A percentile compares a stretch with the other conserved stretches of the same genome.
Conservation (phyloP, 2,329 filamentous ascomycete genomes). For the Nannizzia gypsea region DNA sequence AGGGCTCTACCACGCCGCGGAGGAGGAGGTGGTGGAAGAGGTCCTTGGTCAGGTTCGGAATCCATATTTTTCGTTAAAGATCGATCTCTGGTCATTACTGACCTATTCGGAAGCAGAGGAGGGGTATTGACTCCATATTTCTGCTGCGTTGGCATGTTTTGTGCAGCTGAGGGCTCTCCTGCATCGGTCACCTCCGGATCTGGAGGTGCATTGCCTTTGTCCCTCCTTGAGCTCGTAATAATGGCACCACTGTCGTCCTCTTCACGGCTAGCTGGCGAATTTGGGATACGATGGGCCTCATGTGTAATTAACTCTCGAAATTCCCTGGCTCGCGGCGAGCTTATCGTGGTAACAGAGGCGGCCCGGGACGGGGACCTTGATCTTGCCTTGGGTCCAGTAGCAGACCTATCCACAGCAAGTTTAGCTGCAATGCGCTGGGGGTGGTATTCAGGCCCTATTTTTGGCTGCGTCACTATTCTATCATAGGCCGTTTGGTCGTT, state of each 20-base stretch:
- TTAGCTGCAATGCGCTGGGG: constrained; percentile 27
- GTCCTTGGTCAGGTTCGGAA: background rate
- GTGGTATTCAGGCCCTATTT: constrained; percentile 4
- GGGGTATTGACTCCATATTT: background rate
- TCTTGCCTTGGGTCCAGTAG: background rate
- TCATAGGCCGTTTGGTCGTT: background rate
- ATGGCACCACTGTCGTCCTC: background rate
- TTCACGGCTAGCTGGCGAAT: background rate
- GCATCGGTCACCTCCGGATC: background rate
- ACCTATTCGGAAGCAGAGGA: background rate
- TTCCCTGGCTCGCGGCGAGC: background rate
- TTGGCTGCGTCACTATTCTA: background rate
- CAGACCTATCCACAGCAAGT: constrained; percentile 23
- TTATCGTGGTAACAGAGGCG: background rate
- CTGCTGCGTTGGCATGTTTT: background rate
- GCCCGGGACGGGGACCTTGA: background rate
- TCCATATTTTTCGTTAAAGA: background rate
- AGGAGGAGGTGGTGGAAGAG: background rate
- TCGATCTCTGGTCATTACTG: background rate
- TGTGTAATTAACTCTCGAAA: constrained; percentile 1
- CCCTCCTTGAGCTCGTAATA: background rate
- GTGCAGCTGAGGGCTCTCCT: background rate
- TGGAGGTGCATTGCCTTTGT: background rate
- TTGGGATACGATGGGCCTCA: background rate
- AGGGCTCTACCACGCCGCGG: background rate